Evolutionary conservation across 306 rosid species (phyloP).

Genomic region (Vachellia pachyceras): DNA sequence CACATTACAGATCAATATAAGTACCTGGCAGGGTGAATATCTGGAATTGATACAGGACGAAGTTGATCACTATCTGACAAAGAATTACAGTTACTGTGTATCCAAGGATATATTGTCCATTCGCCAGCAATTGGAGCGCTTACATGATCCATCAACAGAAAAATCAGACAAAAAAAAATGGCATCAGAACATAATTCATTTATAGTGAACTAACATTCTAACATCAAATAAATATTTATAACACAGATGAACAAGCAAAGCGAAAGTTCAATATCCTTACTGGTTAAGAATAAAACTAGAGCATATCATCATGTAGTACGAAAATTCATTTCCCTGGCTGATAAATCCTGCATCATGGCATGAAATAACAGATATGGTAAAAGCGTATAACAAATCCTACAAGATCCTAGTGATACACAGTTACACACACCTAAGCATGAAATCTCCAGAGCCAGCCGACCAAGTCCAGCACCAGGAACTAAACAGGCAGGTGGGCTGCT

Average conservation of each 20-base stretch:
- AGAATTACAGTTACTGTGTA: slow-evolving; percentile 91
- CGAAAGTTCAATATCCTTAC: slow-evolving; percentile 57
- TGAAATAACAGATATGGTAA: slow-evolving; percentile 29
- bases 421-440: slow-evolving; percentile 72
- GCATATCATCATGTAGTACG: slow-evolving; percentile 99
- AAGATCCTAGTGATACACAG: slow-evolving; percentile 19
- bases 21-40: slow-evolving; percentile 97
- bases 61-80: slow-evolving; percentile 86
- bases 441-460: slow-evolving; percentile 93
- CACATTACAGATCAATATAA: slow-evolving; percentile 15
- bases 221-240: slow-evolving; percentile 8
- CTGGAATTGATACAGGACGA: slow-evolving; percentile 86
- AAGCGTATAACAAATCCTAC: slow-evolving; percentile 26
- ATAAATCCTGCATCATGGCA: slow-evolving; percentile 73
- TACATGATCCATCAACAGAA: slow-evolving; percentile 34
- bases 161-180: slow-evolving; percentile 9
- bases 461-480: slow-evolving; percentile 99
- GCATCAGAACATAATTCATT: slow-evolving; percentile 21
- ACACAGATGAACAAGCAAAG: slow-evolving; percentile 30
- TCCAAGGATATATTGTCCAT: slow-evolving; percentile 95
- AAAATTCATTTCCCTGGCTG: slow-evolving; percentile 97
- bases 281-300: slow-evolving; percentile 93
- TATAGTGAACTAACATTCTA: slow-evolving; percentile 22
- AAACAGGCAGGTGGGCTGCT: slow-evolving; percentile 96
- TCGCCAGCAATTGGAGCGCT: slow-evolving; percentile 73